phyloP scores from a whole-genome alignment of 2,329 filamentous ascomycete species.

The Sordariomycetes sp. region DNA sequence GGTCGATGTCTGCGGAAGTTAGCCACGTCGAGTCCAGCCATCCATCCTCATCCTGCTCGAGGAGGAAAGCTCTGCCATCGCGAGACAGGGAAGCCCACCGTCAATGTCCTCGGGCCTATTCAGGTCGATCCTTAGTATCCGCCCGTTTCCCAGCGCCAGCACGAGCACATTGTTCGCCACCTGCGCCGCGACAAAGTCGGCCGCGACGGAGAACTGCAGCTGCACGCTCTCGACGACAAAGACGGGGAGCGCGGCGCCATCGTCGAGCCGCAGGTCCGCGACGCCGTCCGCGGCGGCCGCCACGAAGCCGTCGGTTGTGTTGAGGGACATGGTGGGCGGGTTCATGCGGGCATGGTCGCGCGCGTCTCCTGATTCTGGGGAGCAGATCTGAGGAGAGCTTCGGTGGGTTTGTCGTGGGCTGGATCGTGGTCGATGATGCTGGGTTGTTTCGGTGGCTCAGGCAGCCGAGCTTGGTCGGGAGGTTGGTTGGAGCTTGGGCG shows the following conservation, averaged over 20 bases:
- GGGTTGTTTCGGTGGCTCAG: background rate
- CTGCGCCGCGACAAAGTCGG: conserved; percentile 91
- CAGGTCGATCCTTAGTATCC: conserved; percentile 86
- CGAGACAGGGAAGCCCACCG: conserved; percentile 30
- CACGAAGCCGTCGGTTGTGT: conserved; percentile 59
- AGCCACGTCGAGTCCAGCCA: background rate
- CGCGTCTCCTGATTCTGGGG: background rate
- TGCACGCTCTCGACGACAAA: conserved; percentile 90
- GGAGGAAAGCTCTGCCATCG: no score
- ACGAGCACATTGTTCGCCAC: conserved; percentile 96
- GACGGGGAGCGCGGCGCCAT: conserved; percentile 59
- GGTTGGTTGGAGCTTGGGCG: background rate
- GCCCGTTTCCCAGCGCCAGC: conserved; percentile 79
- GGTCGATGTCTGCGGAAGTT: conserved; percentile 67
- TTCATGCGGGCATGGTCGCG: conserved; percentile 2
- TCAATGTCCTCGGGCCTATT: conserved; percentile 93
- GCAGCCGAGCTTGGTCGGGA: background rate
- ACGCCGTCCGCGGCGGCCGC: conserved; percentile 46
- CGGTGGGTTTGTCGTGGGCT: background rate
- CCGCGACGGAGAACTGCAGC: conserved; percentile 86
- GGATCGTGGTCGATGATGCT: background rate
- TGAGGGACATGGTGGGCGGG: conserved; percentile 47
- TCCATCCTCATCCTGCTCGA: background rate
- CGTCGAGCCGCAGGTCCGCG: conserved; percentile 25
- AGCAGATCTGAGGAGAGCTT: background rate